Conservation (phyloP, 176 grass and related monocot species). For the Aegilops bicornis region DNA sequence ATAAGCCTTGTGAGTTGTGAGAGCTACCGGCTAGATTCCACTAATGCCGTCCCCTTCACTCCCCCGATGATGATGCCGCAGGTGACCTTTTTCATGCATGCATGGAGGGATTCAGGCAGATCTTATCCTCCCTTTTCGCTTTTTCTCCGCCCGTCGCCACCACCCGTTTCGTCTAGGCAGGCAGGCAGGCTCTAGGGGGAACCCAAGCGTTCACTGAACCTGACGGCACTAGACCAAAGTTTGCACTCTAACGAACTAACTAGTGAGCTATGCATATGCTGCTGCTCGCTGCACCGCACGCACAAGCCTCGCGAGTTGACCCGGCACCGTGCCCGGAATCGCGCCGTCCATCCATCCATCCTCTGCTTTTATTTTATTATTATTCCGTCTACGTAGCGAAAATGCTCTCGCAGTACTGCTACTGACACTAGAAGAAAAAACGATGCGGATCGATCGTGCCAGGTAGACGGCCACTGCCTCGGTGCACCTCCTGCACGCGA, state of each 20-base stretch:
- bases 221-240: background rate
- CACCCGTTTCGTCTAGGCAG: background rate
- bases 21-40: background rate
- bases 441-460: background rate
- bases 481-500: background rate
- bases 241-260: background rate
- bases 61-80: constrained; percentile 1
- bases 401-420: background rate
- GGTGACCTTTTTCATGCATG: constrained; percentile 14
- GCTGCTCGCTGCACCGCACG: background rate
- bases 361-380: background rate
- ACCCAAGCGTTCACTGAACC: constrained; percentile 35
- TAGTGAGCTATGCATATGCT: too few relatives aligned
- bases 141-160: background rate
- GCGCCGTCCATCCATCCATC: background rate
- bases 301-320: background rate
- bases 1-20: background rate
- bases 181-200: background rate
- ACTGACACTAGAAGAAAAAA: background rate
- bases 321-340: background rate
- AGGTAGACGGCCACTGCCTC: background rate
- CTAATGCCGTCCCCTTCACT: background rate
- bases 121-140: constrained; percentile 14
- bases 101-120: background rate
- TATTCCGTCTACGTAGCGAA: background rate